A percentile compares a stretch with the other conserved stretches of the same genome.
phyloP scores from a whole-genome alignment of 2,329 filamentous ascomycete genomes.

The Colletotrichum sp. region DNA sequence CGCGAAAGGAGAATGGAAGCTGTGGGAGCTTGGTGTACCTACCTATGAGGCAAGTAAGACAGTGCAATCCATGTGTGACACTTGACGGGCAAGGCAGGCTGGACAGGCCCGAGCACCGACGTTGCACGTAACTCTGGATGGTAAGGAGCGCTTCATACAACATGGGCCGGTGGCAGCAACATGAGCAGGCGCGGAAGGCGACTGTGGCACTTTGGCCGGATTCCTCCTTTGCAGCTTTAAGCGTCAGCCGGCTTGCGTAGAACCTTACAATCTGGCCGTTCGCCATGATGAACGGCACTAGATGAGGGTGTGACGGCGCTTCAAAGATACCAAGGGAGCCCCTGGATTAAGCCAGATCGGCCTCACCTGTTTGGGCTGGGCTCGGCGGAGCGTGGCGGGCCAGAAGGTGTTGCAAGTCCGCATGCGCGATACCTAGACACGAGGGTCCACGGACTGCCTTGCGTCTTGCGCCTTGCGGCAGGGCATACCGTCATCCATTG shows the following conservation, averaged over 20 bases:
- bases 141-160: background rate
- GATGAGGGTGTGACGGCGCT: background rate
- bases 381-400: background rate
- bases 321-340: background rate
- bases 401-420: background rate
- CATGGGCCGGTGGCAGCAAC: background rate
- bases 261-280: background rate
- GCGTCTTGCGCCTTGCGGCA: background rate
- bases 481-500: background rate
- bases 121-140: background rate
- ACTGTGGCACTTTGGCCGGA: background rate
- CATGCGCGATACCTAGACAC: background rate
- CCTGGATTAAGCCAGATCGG: background rate
- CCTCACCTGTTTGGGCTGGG: background rate
- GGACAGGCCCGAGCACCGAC: background rate
- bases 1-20: background rate
- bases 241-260: background rate
- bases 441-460: background rate
- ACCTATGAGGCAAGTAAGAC: background rate
- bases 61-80: background rate
- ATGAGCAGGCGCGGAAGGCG: background rate
- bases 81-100: background rate
- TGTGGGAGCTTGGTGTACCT: background rate
- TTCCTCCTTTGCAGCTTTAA: background rate
- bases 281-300: background rate